Conservation (phyloP, 768 basidiomycete genomes). For the Pisolithus tinctorius region DNA sequence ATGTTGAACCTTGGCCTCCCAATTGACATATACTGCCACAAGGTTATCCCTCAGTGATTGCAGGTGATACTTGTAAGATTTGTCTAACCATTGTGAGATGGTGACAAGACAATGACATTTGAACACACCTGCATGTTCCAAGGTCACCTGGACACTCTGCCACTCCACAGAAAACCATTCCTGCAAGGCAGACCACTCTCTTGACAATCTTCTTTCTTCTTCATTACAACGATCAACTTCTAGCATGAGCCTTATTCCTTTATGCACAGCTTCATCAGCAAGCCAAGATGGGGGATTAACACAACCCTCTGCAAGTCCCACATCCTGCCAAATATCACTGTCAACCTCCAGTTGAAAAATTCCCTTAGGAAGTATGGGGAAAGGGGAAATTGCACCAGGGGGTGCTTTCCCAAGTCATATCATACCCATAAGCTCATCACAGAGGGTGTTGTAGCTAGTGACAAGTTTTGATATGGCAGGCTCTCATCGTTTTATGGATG, state of each 20-base stretch:
- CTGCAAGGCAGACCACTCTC: too few species aligned
- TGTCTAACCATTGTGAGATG: background rate
- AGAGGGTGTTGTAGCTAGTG: too few species aligned
- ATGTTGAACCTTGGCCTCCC: background rate
- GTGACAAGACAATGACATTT: background rate
- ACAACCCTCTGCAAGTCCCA: slow-evolving; percentile 14
- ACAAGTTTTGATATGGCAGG: too few species aligned
- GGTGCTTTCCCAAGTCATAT: too few species aligned
- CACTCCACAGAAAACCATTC: too few species aligned
- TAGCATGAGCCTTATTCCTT: slow-evolving; percentile 10
- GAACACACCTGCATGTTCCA: background rate
- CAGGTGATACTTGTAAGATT: too few species aligned
- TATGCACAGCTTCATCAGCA: slow-evolving; percentile 6
- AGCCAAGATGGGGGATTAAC: slow-evolving; percentile 8
- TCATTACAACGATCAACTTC: slow-evolving; percentile 21
- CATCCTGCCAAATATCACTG: slow-evolving; percentile 29
- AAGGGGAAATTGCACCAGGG: slow-evolving; percentile 19
- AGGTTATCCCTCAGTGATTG: too few species aligned
- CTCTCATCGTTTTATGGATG: too few species aligned
- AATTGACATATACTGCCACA: too few species aligned
- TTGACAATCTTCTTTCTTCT: background rate
- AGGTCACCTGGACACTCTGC: background rate
- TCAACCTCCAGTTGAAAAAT: slow-evolving; percentile 27
- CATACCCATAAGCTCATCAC: too few species aligned
- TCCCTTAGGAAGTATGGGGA: slow-evolving; percentile 12